Base-by-base conservation (phyloP, 441 rosid genomes). In the Jatropha podagrica region DNA sequence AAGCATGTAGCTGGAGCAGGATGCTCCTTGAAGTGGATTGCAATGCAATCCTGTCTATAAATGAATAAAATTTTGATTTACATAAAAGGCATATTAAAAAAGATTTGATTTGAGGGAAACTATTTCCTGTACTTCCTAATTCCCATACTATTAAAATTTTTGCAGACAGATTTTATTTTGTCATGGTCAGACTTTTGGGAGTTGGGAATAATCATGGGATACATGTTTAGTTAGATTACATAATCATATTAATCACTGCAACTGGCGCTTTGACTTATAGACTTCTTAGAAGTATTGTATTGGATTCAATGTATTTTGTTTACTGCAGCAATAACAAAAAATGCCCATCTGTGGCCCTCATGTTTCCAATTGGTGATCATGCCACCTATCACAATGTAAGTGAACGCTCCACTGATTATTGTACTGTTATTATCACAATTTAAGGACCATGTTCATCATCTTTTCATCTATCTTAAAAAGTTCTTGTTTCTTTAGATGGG, bases 281-380 rank as follows among this genome's bases (percentile, higher is more conserved):
- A 60, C 44, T 23, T 74, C n/a, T 0, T 3, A 42, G 75, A 68
- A 77, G 77, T 41, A 42, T 59, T 56, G 58, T 71, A 42, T 54
- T 80, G 78, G 84, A 79, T 63, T 60, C 78, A 71, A 65, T 75
- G 3, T 58, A n/a, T 94, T 67, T 14, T 82, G 68, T 74, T 58
- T 80, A 42, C 71, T 83, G 90, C 92, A 96, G 99, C 56, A 85
- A 90, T 55, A 92, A 74, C 83, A 82, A 58, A 0, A 92, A 88
- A 79, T 96, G 99, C 68, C 94, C 99, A 73, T 96, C 99, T 1
- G 89, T 87, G 72, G 85, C 98, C 73, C 91, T 96, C 76, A 93
- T 96, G 97, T 96, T 96, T 82, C 98, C 86, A 79, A 90, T 92
- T 67, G 98, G 99, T 41, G 92, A 87, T 48, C 86, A 81, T 74